Percentiles rank a stretch among this genome's conserved stretches.
These are phyloP conservation scores for Acacia acuminata DNA, from an alignment of 306 rosid genomes.

Conservation along the genomic window DNA sequence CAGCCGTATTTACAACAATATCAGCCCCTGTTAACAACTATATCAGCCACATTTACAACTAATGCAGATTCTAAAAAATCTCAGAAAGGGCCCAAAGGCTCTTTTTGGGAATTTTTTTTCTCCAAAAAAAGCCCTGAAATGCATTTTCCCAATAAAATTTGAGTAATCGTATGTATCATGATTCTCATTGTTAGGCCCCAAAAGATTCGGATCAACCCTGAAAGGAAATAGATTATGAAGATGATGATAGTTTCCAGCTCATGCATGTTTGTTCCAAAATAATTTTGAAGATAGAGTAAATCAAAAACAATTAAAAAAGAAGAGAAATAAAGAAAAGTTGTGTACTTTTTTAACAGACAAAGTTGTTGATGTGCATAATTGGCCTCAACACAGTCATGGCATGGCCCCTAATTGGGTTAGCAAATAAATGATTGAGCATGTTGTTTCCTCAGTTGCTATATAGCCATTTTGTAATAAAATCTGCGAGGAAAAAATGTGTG, in stretches of 20 bases:
- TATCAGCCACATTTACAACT: too few relatives aligned
- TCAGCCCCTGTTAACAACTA: too few relatives aligned
- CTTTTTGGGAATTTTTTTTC: too few relatives aligned
- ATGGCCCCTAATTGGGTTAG: background rate
- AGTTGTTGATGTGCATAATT: slow-evolving; percentile 21
- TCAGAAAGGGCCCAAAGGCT: too few relatives aligned
- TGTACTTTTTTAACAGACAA: slow-evolving; percentile 25
- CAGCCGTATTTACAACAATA: too few relatives aligned
- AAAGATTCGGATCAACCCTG: slow-evolving; percentile 31
- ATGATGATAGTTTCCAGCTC: background rate
- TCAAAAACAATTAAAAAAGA: background rate
- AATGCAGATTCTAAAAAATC: too few relatives aligned
- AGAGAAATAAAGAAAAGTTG: background rate
- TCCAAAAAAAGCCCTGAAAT: too few relatives aligned
- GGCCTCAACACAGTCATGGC: slow-evolving; percentile 12
- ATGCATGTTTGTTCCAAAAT: background rate
- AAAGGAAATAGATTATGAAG: background rate
- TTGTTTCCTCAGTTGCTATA: slow-evolving; percentile 30
- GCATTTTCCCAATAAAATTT: too few relatives aligned
- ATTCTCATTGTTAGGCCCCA: slow-evolving; percentile 28
- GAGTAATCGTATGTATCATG: background rate
- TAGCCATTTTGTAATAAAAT: slow-evolving; percentile 11
- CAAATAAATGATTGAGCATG: background rate
- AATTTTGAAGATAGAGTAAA: slow-evolving; percentile 2
- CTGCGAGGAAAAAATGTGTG: slow-evolving; percentile 12